Evolutionary conservation across 257 asterid genomes (phyloP).

Genomic region (Penstemon davidsonii): DNA sequence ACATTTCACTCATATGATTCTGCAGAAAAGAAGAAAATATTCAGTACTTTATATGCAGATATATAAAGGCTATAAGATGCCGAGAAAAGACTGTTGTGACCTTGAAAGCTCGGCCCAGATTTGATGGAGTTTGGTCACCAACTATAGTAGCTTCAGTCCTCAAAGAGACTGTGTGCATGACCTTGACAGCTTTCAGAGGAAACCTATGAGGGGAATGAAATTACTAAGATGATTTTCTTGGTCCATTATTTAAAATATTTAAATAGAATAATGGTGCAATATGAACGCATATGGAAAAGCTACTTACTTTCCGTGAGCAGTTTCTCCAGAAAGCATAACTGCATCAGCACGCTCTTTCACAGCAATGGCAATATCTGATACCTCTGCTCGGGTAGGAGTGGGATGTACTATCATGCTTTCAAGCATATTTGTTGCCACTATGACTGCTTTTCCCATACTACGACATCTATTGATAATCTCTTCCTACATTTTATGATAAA

Average conservation of each 20-base stretch:
- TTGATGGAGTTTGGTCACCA: conserved; percentile 65
- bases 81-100: conserved; percentile 37
- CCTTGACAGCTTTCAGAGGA: conserved; percentile 93
- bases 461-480: conserved; percentile 86
- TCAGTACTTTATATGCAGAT: conserved; percentile 17
- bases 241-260: background rate
- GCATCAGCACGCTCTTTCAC: conserved; percentile 97
- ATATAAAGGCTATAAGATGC: conserved; percentile 2
- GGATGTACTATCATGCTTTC: conserved; percentile 99
- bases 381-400: conserved; percentile 98
- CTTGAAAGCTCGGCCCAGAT: conserved; percentile 90
- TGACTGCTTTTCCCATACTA: conserved; percentile 98
- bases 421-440: conserved; percentile 98
- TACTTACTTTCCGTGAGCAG: conserved; percentile 97
- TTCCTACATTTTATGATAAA: conserved; percentile 54
- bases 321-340: conserved; percentile 99
- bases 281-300: background rate
- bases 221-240: background rate
- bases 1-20: conserved; percentile 99
- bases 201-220: conserved; percentile 43
- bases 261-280: conserved; percentile 14
- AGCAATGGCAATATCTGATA: conserved; percentile 94
- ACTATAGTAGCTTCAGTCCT: conserved; percentile 82
- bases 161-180: conserved; percentile 94
- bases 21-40: conserved; percentile 40